Conservation (phyloP, 2,329 filamentous ascomycete genomes). For the Simplicillium sp. region DNA sequence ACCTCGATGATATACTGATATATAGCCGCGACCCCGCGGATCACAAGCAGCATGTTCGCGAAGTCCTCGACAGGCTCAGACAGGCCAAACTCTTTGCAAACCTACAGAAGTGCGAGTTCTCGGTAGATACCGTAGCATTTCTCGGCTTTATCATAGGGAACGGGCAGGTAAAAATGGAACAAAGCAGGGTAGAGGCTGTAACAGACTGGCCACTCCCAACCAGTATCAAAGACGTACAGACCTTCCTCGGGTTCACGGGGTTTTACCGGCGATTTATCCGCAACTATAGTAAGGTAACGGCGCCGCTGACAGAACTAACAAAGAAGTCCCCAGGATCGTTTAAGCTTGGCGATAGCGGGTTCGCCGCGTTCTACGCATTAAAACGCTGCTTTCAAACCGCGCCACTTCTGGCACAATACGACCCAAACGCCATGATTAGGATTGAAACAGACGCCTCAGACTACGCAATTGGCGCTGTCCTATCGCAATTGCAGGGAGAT, state of each 20-base stretch:
- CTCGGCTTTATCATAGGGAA: no score
- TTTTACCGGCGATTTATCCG: background rate
- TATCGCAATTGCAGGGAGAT: no score
- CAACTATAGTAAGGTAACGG: background rate
- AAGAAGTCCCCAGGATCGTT: background rate
- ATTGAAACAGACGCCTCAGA: background rate
- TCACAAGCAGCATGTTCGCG: no score
- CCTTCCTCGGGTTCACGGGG: background rate
- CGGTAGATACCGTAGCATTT: background rate
- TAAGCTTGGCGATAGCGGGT: background rate
- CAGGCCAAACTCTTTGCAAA: no score
- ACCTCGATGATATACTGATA: conserved; percentile 6
- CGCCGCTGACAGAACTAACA: background rate
- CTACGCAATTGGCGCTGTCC: no score
- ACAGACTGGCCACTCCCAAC: background rate
- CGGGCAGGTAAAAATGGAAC: no score
- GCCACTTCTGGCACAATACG: background rate
- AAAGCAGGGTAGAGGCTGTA: background rate
- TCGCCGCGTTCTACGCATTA: background rate
- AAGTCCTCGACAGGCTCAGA: no score
- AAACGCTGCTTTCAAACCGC: background rate
- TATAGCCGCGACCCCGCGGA: no score
- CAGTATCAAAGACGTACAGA: background rate
- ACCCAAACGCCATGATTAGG: background rate
- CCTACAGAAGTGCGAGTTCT: no score